phyloP scores from a whole-genome alignment of 176 grass and related monocot genomes.

The Typha latifolia region DNA sequence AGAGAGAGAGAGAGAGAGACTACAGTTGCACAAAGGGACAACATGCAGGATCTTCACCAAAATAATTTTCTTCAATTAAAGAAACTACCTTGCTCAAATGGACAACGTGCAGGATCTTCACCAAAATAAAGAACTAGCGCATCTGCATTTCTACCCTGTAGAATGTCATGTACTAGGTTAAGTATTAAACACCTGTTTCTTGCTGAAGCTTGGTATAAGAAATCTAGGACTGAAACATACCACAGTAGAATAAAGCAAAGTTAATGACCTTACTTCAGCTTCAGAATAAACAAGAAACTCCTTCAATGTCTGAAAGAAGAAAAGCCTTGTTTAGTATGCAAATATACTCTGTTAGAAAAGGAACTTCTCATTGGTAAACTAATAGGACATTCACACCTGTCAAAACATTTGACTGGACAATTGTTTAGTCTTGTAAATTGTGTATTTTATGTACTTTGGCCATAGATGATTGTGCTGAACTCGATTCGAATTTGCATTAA shows the following conservation, averaged over 20 bases:
- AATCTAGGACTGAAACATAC: constrained; percentile 36
- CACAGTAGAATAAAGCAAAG: constrained; percentile 64
- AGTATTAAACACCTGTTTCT: constrained; percentile 10
- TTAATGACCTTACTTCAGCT: constrained; percentile 83
- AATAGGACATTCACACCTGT: neutral
- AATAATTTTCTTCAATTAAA: constrained; percentile 10
- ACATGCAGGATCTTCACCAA: neutral
- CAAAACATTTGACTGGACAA: neutral
- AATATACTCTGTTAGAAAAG: neutral
- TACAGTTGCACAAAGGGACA: neutral
- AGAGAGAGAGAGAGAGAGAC: neutral
- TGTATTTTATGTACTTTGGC: too few relatives aligned
- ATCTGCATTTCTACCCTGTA: constrained; percentile 81
- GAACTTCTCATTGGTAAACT: neutral
- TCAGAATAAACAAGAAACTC: constrained; percentile 71
- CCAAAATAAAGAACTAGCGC: constrained; percentile 83
- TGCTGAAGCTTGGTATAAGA: neutral
- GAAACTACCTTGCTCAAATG: constrained; percentile 91
- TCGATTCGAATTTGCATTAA: too few relatives aligned
- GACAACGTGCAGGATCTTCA: constrained; percentile 79
- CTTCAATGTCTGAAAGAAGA: constrained; percentile 66
- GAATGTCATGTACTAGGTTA: constrained; percentile 18
- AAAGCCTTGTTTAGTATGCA: neutral
- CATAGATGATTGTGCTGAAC: too few relatives aligned
- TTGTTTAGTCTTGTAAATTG: neutral